phyloP scores from a whole-genome alignment of 148 eudicot species.

The Agrostemma githago region DNA sequence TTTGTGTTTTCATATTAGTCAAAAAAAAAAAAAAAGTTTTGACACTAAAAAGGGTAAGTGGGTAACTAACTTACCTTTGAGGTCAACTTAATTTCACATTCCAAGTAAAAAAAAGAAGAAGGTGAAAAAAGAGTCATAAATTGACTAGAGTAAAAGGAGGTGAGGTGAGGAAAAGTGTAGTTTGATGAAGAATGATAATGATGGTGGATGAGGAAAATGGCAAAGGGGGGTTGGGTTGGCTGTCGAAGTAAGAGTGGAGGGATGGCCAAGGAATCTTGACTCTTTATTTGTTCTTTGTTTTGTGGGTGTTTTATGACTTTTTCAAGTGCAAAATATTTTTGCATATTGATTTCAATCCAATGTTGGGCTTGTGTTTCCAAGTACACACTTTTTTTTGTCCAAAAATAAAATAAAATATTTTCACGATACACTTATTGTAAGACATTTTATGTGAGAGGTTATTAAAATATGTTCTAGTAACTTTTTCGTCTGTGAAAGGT shows the following conservation, averaged over 20 bases:
- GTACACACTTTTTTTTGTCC: background rate
- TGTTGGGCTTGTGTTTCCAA: slow-evolving; percentile 2
- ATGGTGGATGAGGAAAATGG: slow-evolving; percentile 5
- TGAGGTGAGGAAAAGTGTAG: background rate
- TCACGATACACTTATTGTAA: too few relatives aligned
- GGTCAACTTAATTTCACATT: too few relatives aligned
- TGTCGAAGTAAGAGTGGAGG: slow-evolving; percentile 40
- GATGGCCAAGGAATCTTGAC: slow-evolving; percentile 54
- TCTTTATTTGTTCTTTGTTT: background rate
- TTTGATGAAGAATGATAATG: slow-evolving; percentile 14
- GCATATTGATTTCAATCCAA: slow-evolving; percentile 15
- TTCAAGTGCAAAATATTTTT: background rate
- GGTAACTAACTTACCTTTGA: too few relatives aligned
- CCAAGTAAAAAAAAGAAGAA: too few relatives aligned
- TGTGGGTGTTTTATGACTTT: slow-evolving; percentile 15
- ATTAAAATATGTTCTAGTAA: too few relatives aligned
- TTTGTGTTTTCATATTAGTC: too few relatives aligned
- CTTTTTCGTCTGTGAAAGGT: too few relatives aligned
- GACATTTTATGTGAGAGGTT: too few relatives aligned
- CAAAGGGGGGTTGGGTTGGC: slow-evolving; percentile 15
- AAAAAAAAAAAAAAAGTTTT: too few relatives aligned
- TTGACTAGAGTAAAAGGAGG: background rate
- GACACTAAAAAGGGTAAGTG: background rate
- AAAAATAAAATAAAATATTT: too few relatives aligned
- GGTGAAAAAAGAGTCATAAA: background rate